Percentiles rank a stretch among this genome's conserved stretches.
These are phyloP conservation scores for Ilyonectria robusta DNA, from an alignment of 2,329 filamentous ascomycete species.

Conservation along the genomic window DNA sequence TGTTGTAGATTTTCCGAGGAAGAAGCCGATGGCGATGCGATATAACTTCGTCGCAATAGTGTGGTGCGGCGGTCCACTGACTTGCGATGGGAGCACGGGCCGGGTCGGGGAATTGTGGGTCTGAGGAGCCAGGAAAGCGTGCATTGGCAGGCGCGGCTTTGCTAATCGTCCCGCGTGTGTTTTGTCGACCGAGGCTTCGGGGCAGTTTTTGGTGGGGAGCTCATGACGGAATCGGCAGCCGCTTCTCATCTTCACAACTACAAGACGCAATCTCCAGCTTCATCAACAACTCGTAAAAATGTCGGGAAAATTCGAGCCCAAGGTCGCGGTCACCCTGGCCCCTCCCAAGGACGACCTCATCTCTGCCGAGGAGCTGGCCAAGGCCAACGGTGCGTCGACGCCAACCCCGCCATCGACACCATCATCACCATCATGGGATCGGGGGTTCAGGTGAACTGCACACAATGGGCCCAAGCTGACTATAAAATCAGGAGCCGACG, in stretches of 20 bases:
- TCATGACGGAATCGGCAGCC: constrained; percentile 43
- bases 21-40: constrained; percentile 30
- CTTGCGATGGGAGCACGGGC: constrained; percentile 38
- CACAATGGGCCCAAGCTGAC: constrained; percentile 36
- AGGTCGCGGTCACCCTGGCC: constrained; percentile 80
- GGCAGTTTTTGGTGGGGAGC: constrained; percentile 34
- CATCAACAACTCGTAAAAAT: constrained; percentile 52
- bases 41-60: background rate
- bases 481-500: constrained; percentile 69
- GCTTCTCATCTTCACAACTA: constrained; percentile 10
- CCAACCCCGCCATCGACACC: background rate
- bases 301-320: constrained; percentile 82
- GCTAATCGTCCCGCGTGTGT: constrained; percentile 22
- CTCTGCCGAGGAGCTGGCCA: constrained; percentile 81
- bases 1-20: constrained; percentile 26
- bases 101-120: constrained; percentile 38
- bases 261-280: constrained; percentile 11
- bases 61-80: constrained; percentile 22
- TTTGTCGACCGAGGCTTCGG: constrained; percentile 30
- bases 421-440: background rate
- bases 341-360: constrained; percentile 93
- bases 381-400: constrained; percentile 80
- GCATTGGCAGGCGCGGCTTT: constrained; percentile 9
- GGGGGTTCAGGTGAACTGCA: background rate
- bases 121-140: constrained; percentile 18